Base-by-base conservation (phyloP, 306 rosid genomes). In the Sicyos baderoa region DNA sequence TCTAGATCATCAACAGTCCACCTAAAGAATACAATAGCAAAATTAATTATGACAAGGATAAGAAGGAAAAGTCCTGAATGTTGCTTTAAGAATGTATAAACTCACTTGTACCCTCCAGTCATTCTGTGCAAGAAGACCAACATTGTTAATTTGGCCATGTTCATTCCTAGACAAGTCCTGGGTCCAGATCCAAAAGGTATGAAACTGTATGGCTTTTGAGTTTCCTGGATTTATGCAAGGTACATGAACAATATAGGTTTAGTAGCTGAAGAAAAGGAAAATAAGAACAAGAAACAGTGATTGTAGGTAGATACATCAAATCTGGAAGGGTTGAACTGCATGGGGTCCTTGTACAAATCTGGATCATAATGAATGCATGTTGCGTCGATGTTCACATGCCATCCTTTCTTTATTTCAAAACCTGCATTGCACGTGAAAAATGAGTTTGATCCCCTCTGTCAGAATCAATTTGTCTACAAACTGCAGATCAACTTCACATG, bases 151-250 rank as follows among this genome's bases (percentile, higher is more conserved):
- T 80, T 86, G 18, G 90, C 88, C 89, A 89, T 81, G 56, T 86
- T 89, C 21, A 78, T 84, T 59, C 95, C 88, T n/a, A 86, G 74
- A 79, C 96, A 84, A 45, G 91, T 84, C 79, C 96, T 83, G 9
- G 90, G 84, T 71, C 96, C 92, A 60, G 88, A 75, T 54, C 92
- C 96, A 67, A 84, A 89, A 68, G 92, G 90, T 50, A 83, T 76
- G 74, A 75, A 85, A 76, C 81, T 84, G 79, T 80, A 84, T 19
- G 96, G 90, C 87, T 83, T 89, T 74, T 77, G 87, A 77, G 74
- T 81, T 81, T 81, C 88, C 88, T 83, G 90, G 68, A 73, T 15
- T 61, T 23, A 65, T 42, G 1, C 29, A 25, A 25, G 3, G 29
- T 25, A 3, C 29, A 25, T 3, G 51, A 25, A 12, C 60, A 27